Evolutionary conservation across 352 stramenopile species (phyloP).

Genomic region (Phytophthora sp.): DNA sequence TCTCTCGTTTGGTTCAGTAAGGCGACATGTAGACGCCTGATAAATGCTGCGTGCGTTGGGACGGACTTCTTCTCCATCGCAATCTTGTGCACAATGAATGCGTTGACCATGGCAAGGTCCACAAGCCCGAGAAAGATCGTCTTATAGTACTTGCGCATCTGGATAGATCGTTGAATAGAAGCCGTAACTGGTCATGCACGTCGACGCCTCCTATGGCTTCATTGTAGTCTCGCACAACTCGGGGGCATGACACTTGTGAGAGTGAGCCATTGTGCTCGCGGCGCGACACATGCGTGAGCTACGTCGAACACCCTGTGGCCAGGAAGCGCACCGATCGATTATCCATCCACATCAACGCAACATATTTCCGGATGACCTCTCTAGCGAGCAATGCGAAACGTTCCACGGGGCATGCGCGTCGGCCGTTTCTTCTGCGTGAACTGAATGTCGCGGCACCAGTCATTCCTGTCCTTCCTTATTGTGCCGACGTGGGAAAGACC

Average conservation of each 20-base stretch:
- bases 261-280: not conserved
- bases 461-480: not conserved
- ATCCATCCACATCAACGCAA: not conserved
- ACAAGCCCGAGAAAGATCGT: not conserved
- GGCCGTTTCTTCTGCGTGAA: not conserved
- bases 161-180: not conserved
- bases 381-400: not conserved
- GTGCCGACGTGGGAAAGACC: not conserved
- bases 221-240: not conserved
- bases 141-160: not conserved
- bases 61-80: not conserved
- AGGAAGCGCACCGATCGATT: not conserved
- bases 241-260: not conserved
- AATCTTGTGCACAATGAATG: not conserved
- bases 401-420: not conserved
- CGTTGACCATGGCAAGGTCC: not conserved
- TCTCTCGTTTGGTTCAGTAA: not conserved
- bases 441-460: not conserved
- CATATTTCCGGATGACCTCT: not conserved
- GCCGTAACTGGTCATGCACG: not conserved
- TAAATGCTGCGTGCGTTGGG: not conserved
- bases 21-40: not conserved
- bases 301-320: not conserved
- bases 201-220: not conserved
- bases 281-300: not conserved